phyloP scores from a whole-genome alignment of 805 yeast genomes.

The Metschnikowia dekortorum region DNA sequence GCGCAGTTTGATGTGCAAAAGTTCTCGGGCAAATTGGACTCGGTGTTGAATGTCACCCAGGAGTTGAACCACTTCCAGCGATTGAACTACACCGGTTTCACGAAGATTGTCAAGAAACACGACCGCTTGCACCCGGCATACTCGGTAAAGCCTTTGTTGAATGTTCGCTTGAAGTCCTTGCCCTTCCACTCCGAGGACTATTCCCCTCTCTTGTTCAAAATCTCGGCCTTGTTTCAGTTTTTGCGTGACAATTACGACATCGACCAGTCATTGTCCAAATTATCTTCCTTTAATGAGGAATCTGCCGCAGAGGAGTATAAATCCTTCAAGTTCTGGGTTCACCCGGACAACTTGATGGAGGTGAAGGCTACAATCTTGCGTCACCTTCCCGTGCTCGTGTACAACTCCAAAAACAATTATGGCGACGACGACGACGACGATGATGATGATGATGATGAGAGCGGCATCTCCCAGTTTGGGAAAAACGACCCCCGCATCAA shows the following conservation, averaged over 20 bases:
- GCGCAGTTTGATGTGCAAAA: constrained; percentile 49
- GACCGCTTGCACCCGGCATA: constrained; percentile 84
- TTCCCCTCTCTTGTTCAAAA: constrained; percentile 81
- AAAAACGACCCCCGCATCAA: constrained; percentile 66
- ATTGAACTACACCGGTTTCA: constrained; percentile 90
- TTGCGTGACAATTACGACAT: constrained; percentile 67
- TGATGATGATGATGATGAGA: constrained; percentile 25
- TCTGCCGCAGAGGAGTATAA: constrained; percentile 40
- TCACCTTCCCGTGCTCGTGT: constrained; percentile 87
- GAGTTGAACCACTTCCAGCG: constrained; percentile 88
- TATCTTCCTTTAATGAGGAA: constrained; percentile 45
- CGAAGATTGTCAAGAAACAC: constrained; percentile 92
- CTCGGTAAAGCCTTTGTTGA: constrained; percentile 85
- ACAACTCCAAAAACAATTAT: constrained; percentile 43
- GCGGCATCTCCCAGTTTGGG: constrained; percentile 13
- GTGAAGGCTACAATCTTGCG: constrained; percentile 93
- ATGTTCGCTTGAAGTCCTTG: constrained; percentile 78
- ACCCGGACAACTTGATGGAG: constrained; percentile 95
- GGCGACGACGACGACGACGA: constrained; percentile 57
- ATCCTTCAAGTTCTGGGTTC: constrained; percentile 90
- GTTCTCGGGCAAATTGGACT: constrained; percentile 70
- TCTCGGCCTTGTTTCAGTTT: constrained; percentile 75
- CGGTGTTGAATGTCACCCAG: constrained; percentile 66
- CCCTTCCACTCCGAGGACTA: constrained; percentile 96
- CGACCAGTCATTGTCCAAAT: constrained; percentile 44